Evolutionary conservation across 805 yeast species (phyloP).

Genomic region (Lipomyces mesembrius): DNA sequence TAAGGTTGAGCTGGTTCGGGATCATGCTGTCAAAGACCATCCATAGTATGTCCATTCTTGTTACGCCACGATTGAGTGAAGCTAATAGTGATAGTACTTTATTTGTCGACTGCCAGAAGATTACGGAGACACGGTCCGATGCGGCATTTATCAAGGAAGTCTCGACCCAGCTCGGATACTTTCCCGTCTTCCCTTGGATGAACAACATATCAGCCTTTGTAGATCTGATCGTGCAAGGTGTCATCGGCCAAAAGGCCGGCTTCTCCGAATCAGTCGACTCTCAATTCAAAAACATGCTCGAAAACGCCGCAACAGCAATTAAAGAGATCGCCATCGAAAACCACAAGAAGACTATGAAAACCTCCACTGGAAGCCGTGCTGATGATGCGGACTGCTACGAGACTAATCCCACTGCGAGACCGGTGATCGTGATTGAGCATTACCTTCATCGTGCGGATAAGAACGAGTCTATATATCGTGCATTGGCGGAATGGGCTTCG

Average conservation of each 20-base stretch:
- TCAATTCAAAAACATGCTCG: constrained; percentile 79
- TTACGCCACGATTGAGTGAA: not conserved
- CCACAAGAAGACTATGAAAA: constrained; percentile 10
- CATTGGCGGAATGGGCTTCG: constrained; percentile 88
- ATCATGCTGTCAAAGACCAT: constrained; percentile 64
- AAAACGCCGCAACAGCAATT: constrained; percentile 73
- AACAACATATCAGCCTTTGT: constrained; percentile 75
- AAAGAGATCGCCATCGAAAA: constrained; percentile 56
- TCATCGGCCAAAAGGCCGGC: constrained; percentile 94
- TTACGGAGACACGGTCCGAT: constrained; percentile 77
- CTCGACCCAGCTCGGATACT: constrained; percentile 83
- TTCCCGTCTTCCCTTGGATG: constrained; percentile 93
- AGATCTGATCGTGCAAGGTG: constrained; percentile 84
- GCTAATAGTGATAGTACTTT: constrained; percentile 43
- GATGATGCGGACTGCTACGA: constrained; percentile 83
- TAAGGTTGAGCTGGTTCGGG: constrained; percentile 75
- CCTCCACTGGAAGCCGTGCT: constrained; percentile 42
- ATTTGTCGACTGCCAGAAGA: constrained; percentile 77
- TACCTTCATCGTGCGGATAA: constrained; percentile 63
- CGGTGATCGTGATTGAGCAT: constrained; percentile 82
- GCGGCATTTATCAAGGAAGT: constrained; percentile 66
- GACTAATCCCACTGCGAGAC: constrained; percentile 82
- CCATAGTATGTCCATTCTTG: constrained; percentile 39
- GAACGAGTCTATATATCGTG: constrained; percentile 69
- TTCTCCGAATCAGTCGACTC: constrained; percentile 80